These are phyloP conservation scores for Aureobasidium sp. DNA, from an alignment of 2,329 filamentous ascomycete genomes.

Conservation along the genomic window DNA sequence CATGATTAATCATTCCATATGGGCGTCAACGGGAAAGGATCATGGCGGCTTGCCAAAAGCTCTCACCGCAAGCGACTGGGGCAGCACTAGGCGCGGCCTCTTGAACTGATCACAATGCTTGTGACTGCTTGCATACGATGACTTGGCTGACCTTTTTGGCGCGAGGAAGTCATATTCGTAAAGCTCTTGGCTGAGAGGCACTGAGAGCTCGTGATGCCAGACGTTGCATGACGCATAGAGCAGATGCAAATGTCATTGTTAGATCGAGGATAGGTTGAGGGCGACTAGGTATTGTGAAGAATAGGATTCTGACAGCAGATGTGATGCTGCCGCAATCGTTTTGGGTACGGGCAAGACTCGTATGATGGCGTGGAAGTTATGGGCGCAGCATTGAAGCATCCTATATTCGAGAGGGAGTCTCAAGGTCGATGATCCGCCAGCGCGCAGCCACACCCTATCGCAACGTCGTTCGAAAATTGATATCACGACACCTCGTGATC, in stretches of 20 bases:
- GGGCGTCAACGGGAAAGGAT: too few relatives aligned
- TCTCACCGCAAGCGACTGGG: constrained; percentile 1
- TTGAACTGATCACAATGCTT: not conserved
- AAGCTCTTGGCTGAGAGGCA: not conserved
- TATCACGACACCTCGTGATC: too few relatives aligned
- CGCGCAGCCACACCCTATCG: too few relatives aligned
- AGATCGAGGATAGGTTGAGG: not conserved
- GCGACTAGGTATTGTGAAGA: not conserved
- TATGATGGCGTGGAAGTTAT: too few relatives aligned
- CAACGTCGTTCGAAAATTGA: too few relatives aligned
- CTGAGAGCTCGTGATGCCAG: not conserved
- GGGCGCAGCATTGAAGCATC: too few relatives aligned
- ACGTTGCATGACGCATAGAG: not conserved
- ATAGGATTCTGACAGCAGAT: not conserved
- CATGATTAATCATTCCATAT: not conserved
- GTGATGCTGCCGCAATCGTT: not conserved
- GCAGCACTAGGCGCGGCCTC: not conserved
- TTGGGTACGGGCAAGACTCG: too few relatives aligned
- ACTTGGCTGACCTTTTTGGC: not conserved
- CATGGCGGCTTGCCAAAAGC: not conserved
- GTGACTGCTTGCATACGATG: constrained; percentile 1
- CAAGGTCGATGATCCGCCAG: too few relatives aligned
- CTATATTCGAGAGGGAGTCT: too few relatives aligned
- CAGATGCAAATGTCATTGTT: not conserved
- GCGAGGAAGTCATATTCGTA: not conserved